Conservation (phyloP, 805 yeast species). For the Kazachstania taianensis region DNA sequence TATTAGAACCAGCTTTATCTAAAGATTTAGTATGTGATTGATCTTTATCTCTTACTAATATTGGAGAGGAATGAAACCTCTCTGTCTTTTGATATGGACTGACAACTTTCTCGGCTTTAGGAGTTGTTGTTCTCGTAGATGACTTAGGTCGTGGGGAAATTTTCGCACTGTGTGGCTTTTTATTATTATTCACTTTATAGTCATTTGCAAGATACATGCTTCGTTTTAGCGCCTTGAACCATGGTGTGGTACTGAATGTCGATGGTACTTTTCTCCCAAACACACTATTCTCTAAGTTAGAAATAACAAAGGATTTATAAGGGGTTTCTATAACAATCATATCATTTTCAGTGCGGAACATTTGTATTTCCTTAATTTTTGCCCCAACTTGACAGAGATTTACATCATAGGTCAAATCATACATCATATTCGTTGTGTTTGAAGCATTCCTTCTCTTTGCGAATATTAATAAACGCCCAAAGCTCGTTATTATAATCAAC, state of each 20-base stretch:
- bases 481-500: slow-evolving; percentile 47
- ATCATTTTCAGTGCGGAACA: slow-evolving; percentile 30
- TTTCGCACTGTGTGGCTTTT: slow-evolving; percentile 2
- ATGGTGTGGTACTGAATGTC: slow-evolving; percentile 19
- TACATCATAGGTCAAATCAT: slow-evolving; percentile 44
- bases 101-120: background rate
- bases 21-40: slow-evolving; percentile 3
- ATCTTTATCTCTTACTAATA: slow-evolving; percentile 7
- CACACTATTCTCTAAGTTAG: slow-evolving; percentile 22
- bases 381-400: slow-evolving; percentile 42
- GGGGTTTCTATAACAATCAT: slow-evolving; percentile 48
- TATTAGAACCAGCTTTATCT: slow-evolving; percentile 1
- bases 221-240: slow-evolving; percentile 48
- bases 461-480: slow-evolving; percentile 54
- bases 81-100: slow-evolving; percentile 19
- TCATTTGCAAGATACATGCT: slow-evolving; percentile 42
- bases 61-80: background rate
- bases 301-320: slow-evolving; percentile 39
- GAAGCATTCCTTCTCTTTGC: slow-evolving; percentile 30
- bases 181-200: slow-evolving; percentile 1
- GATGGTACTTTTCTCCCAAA: slow-evolving; percentile 41
- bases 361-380: slow-evolving; percentile 49
- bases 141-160: background rate
- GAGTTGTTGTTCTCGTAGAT: background rate
- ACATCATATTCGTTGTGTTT: slow-evolving; percentile 26